Evolutionary conservation across 148 eudicot genomes (phyloP), one percentile per base, ranked within the genome.

Genomic region (Heliosperma pusillum): DNA sequence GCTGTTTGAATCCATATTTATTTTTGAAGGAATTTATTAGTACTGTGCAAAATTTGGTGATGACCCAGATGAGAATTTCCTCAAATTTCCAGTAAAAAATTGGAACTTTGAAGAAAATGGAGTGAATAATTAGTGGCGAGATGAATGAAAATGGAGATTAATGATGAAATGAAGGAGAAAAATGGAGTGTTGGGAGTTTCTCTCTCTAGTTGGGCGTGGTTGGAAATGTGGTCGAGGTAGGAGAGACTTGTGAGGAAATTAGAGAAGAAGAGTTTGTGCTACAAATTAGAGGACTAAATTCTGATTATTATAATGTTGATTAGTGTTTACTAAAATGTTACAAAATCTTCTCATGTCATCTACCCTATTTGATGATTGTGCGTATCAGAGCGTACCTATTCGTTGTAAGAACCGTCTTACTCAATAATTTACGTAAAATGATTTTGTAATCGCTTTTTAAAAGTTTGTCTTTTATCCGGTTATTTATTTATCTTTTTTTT

Each of bases 1-100:
- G 10, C 91, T 75, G 27, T 74, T 77, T 7, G 92, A 83, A 30
- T 90, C 87, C 93, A 90, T 92, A 59, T 30, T 66, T 47, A 90
- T 92, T 69, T 30, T 66, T 47, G 26, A 9, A 12, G 3, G 24
- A 21, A 4, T 33, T 36, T 20, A 0, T 20, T n/a, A 36, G 42
- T 6, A 36, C 6, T 36, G 42, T 7, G 7, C 17, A 11, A 22
- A 11, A 3, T 26, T 36, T 66, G 50, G 50, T 33, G 47, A 29
- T 27, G 57, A 80, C 83, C 80, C 83, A 72, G 76, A 76, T 76
- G 42, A 73, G 22, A 72, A 64, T 24, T 27, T 10, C 12, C 4
- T 20, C 72, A 9, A 58, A 75, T 47, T 45, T 63, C 9, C 10
- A 26, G n/a, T 7, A 7, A 65, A 71, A 60, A 15, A 74, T 17